Base-by-base conservation (phyloP, 2,329 filamentous ascomycete genomes). In the Trichoderma sp. region DNA sequence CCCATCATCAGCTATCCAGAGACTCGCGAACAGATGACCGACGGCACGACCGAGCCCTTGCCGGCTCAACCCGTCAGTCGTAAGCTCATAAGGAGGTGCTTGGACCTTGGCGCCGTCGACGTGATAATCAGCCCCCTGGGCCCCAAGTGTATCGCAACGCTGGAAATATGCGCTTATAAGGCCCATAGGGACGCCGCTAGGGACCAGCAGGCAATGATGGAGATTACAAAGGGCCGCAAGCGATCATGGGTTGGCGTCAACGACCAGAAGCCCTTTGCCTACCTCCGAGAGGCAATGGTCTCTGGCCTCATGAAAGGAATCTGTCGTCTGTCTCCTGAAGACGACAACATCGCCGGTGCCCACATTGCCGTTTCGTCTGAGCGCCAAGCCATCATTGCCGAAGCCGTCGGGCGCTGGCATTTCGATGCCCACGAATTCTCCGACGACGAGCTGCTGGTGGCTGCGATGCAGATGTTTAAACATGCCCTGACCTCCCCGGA, bases 251-350 rank as follows among this genome's bases (percentile, higher is more conserved):
- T 98, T 59, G 95, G 95, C 31, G 89, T 97, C 12, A 91, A 94
- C 80, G 94, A 96, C 79, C 91, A 94, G 79, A 93, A 95, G 82
- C 95, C 95, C 1, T 98, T 95, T 85, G 92, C 94, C 18, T 98
- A 98, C 84, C 86, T 98, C 73, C 90, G 95, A 76, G 95, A 98
- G 85, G 94, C 94, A 67, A 98, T 98, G 95, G 95, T 98, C 6
- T 97, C 95, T 1, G 92, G 92, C 75, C 88, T 98, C 75, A 97
- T 98, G 94, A 93, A 92, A 80, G 92, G 94, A 50, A 98, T 98
- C 73, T 98, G 95, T 83, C 93, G 93, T 77, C 90, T 88, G 56
- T 81, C 91, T 88, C 85, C 92, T 85, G 81, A 87, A 84, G 85
- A 94, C 85, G 85, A 92, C 85, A 84, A 89, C 85, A 85, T 93